phyloP scores from a whole-genome alignment of 2,329 filamentous ascomycete species.

The Phyllosticta citriasiana region DNA sequence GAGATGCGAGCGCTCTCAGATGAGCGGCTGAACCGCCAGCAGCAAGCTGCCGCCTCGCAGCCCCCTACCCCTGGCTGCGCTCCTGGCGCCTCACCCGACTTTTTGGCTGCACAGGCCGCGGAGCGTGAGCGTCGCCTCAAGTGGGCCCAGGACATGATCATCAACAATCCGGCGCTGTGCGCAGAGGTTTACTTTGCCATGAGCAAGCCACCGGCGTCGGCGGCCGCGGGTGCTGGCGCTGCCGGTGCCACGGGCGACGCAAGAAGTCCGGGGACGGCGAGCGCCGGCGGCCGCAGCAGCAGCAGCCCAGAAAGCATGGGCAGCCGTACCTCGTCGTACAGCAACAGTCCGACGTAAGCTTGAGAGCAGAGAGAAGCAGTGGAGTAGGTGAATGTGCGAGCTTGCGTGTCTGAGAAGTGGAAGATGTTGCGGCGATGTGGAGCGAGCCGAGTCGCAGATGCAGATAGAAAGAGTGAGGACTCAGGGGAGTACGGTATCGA shows the following conservation, averaged over 20 bases:
- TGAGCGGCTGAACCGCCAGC: slow-evolving; percentile 3
- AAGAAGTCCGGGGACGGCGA: neutral
- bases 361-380: neutral
- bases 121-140: slow-evolving; percentile 8
- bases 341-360: slow-evolving; percentile 4
- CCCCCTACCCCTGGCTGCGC: neutral
- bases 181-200: slow-evolving; percentile 9
- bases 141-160: slow-evolving; percentile 11
- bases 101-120: neutral
- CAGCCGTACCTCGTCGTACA: neutral
- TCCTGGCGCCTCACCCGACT: neutral
- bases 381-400: neutral
- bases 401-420: neutral
- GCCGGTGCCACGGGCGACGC: neutral
- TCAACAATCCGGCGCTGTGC: slow-evolving; percentile 5
- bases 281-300: neutral
- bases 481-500: too few species aligned
- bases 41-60: neutral
- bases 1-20: slow-evolving; percentile 4
- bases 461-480: too few species aligned
- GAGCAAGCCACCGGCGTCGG: neutral
- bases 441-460: too few species aligned
- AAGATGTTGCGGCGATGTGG: neutral
- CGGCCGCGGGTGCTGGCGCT: neutral
- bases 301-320: neutral